Conservation (phyloP, 371 early-diverging fungal genomes). For the Mortierella sp. region DNA sequence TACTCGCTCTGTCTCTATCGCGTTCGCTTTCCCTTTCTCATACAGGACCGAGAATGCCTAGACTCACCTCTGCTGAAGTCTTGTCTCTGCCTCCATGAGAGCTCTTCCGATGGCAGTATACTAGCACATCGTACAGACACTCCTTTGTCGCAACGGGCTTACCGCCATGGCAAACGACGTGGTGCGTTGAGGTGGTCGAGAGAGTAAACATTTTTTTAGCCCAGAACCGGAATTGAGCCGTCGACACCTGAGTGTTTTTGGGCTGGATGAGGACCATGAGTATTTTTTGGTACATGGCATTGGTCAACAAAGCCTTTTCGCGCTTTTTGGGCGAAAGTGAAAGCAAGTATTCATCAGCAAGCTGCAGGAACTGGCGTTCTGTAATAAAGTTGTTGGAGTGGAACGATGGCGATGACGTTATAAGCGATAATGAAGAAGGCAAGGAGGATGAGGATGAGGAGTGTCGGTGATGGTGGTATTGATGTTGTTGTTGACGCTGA, state of each 20-base stretch:
- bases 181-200: conserved; percentile 43
- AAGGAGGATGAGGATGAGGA: neutral
- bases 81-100: conserved; percentile 75
- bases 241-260: conserved; percentile 69
- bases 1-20: no score
- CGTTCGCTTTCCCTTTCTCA: no score
- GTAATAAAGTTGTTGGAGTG: conserved; percentile 41
- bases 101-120: conserved; percentile 68
- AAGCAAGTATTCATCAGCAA: conserved; percentile 60
- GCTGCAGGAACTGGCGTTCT: conserved; percentile 33
- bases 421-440: neutral
- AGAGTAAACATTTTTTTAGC: conserved; percentile 76
- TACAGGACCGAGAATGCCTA: no score
- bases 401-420: neutral
- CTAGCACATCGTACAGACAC: conserved; percentile 65
- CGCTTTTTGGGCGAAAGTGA: conserved; percentile 69
- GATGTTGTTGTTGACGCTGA: neutral
- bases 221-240: conserved; percentile 75
- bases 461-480: neutral
- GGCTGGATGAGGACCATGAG: conserved; percentile 69
- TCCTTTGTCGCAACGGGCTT: conserved; percentile 73
- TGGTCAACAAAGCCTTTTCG: conserved; percentile 69
- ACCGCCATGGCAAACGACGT: conserved; percentile 64
- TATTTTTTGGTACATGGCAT: conserved; percentile 64
- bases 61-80: conserved; percentile 75